phyloP scores from a whole-genome alignment of 1,284 basidiomycete genomes.

The Tremellales sp. region DNA sequence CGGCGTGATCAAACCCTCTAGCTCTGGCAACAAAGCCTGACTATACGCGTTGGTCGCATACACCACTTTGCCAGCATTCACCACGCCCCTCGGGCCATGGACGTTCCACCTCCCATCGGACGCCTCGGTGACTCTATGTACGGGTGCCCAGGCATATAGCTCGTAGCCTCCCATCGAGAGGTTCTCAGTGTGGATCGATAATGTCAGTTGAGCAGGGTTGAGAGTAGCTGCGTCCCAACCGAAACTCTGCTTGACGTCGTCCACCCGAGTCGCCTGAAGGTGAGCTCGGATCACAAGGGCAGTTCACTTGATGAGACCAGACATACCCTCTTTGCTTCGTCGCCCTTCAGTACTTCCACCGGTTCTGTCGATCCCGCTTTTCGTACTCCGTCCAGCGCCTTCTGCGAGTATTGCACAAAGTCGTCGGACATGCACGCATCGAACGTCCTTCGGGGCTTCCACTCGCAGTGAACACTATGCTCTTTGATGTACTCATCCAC shows the following conservation, averaged over 20 bases:
- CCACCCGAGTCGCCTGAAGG: conserved; percentile 7
- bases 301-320: not conserved
- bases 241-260: conserved; percentile 11
- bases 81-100: conserved; percentile 25
- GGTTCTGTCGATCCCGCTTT: not conserved
- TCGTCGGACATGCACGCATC: conserved; percentile 33
- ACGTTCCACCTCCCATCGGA: conserved; percentile 19
- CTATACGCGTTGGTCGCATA: conserved; percentile 35
- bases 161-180: conserved; percentile 18
- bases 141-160: conserved; percentile 23
- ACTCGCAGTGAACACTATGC: conserved; percentile 35
- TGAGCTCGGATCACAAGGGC: not conserved
- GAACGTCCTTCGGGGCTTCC: conserved; percentile 28
- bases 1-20: conserved; percentile 28
- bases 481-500: conserved; percentile 28
- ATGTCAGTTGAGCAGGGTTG: conserved; percentile 36
- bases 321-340: conserved; percentile 14
- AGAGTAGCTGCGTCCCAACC: conserved; percentile 35
- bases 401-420: conserved; percentile 24
- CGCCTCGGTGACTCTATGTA: conserved; percentile 14
- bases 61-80: conserved; percentile 22
- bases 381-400: conserved; percentile 4
- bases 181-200: conserved; percentile 25
- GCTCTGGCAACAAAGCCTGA: conserved; percentile 20
- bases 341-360: conserved; percentile 6